Base-by-base conservation (phyloP, 148 eudicot genomes). In the Rhododendron ferrugineum region DNA sequence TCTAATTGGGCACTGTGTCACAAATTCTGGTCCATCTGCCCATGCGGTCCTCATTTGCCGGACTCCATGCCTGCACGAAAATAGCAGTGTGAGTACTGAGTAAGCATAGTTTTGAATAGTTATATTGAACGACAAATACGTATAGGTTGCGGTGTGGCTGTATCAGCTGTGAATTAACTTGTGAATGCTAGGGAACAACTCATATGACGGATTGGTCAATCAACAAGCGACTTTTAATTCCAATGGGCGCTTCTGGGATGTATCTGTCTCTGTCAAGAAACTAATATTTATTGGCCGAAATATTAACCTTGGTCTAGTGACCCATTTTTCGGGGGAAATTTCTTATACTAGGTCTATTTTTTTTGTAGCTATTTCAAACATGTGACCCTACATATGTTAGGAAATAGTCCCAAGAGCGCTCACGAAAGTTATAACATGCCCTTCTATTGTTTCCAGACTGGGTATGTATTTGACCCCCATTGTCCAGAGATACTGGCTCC, bases 11-110 rank as follows among this genome's bases (percentile, higher is more conserved):
- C 99, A 97, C n/a, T 97, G 99, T 6, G 99, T 97, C 49, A 97
- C 88, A 16, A 92, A 97, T 73, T 95, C 99, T 0, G 99, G 99
- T 22, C 99, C 99, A n/a, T 97, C 99, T 3, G 99, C 98, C 99
- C 99, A 97, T 9, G 92, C 98, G 0, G 98, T 95, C 75, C 98
- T 92, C 87, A 97, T 92, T 68, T 97, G 98, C 81, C 99, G 85
- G 26, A 97, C 87, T 0, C 99, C 98, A 76, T 97, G 99, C 99
- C 99, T 97, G 56, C 7, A 72, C 9, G 32, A 40, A 56, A 44
- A 42, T 34, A 60, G 32, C 7, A n/a, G 68, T 13, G 81, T 13
- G 20, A 70, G 73, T 70, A 32, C 73, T 13, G 37, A 70, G 15
- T 14, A 32, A 70, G 9, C 36, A 14, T 30, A 32, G 75, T 4